Evolutionary conservation across 1,284 basidiomycete genomes (phyloP).

Genomic region (Sanghuangporus baumii): DNA sequence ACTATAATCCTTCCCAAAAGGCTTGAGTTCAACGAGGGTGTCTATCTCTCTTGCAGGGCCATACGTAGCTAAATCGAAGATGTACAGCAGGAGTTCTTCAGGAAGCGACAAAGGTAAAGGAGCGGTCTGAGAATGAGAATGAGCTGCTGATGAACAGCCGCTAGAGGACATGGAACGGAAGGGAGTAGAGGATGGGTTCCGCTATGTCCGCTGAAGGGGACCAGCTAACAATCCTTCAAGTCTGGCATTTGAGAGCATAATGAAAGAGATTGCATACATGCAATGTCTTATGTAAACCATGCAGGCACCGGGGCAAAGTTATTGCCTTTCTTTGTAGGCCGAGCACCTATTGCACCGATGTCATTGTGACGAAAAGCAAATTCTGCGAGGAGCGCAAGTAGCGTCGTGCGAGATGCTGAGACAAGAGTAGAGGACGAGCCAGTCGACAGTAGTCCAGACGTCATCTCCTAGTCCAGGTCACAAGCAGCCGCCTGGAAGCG

Average conservation of each 20-base stretch:
- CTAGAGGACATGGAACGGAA: not conserved
- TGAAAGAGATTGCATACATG: not conserved
- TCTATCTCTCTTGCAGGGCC: not conserved
- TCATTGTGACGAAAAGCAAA: too few relatives aligned
- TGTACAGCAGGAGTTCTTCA: conserved; percentile 3
- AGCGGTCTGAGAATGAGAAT: not conserved
- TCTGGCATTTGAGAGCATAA: not conserved
- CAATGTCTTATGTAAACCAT: not conserved
- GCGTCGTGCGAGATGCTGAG: too few relatives aligned
- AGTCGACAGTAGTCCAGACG: too few relatives aligned
- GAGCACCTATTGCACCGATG: too few relatives aligned
- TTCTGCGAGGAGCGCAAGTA: too few relatives aligned
- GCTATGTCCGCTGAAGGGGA: not conserved
- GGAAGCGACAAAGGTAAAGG: not conserved
- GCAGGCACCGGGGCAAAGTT: too few relatives aligned
- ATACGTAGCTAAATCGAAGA: conserved; percentile 6
- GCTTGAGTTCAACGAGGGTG: not conserved
- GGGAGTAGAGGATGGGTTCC: not conserved
- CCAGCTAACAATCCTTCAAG: not conserved
- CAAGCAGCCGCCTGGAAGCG: too few relatives aligned
- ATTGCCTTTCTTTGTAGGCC: too few relatives aligned
- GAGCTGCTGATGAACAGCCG: not conserved
- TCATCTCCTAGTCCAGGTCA: too few relatives aligned
- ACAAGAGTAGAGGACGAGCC: too few relatives aligned
- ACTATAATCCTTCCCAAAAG: not conserved